Evolutionary conservation across 306 rosid genomes (phyloP).

Genomic region (Castanea sativa): DNA sequence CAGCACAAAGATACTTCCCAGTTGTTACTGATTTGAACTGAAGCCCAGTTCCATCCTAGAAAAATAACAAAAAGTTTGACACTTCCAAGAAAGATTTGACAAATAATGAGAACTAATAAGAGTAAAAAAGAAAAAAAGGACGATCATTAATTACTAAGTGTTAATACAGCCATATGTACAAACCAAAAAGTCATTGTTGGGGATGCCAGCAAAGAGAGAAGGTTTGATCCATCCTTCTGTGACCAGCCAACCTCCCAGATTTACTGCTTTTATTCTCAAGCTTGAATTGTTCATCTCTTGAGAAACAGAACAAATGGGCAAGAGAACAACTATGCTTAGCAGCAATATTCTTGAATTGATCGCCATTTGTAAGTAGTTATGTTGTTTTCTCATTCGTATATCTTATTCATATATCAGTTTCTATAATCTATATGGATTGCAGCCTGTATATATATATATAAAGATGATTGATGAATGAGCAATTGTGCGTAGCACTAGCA

Average conservation of each 20-base stretch:
- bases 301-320: constrained; percentile 3
- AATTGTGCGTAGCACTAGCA: not conserved
- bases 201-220: constrained; percentile 73
- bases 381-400: not conserved
- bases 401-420: too few relatives aligned
- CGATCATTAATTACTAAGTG: not conserved
- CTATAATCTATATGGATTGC: too few relatives aligned
- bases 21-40: constrained; percentile 65
- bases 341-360: constrained; percentile 23
- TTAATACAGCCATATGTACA: not conserved
- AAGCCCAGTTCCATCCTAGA: constrained; percentile 65
- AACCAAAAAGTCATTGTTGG: constrained; percentile 74
- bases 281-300: constrained; percentile 14
- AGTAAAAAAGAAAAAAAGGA: not conserved
- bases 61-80: not conserved
- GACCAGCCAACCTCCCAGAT: constrained; percentile 80
- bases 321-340: constrained; percentile 19
- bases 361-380: constrained; percentile 10
- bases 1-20: constrained; percentile 53
- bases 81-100: not conserved
- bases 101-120: not conserved
- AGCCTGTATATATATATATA: too few relatives aligned
- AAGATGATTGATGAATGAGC: too few relatives aligned
- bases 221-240: constrained; percentile 93
- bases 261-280: constrained; percentile 52